phyloP scores from a whole-genome alignment of 2,329 filamentous ascomycete genomes.

The Cladosporium colombiae region DNA sequence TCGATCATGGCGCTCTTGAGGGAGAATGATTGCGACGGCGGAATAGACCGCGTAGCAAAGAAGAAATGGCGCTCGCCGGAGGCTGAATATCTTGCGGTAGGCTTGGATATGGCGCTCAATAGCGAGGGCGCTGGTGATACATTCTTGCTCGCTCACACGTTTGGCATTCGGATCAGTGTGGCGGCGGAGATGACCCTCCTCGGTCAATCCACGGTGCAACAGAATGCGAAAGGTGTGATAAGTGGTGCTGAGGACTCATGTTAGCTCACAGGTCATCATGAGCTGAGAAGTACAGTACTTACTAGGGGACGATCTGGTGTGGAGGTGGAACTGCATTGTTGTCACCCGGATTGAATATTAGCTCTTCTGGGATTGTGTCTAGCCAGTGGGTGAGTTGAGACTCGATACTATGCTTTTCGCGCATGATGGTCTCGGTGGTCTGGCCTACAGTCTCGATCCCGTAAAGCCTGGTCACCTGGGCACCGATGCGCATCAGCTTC shows the following conservation, averaged over 20 bases:
- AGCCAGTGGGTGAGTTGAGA: background rate
- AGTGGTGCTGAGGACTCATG: background rate
- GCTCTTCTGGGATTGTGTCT: background rate
- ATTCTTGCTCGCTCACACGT: background rate
- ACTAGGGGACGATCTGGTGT: constrained; percentile 1
- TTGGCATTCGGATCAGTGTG: background rate
- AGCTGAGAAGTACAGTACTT: background rate
- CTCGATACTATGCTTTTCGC: background rate
- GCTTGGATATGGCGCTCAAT: background rate
- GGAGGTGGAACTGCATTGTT: background rate
- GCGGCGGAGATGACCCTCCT: constrained; percentile 2
- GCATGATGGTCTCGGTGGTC: background rate
- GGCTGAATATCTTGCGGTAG: background rate
- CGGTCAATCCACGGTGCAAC: background rate
- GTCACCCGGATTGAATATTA: background rate
- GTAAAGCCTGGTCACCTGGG: background rate
- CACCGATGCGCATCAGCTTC: background rate
- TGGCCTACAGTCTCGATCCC: background rate
- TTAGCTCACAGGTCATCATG: background rate
- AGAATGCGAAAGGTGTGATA: constrained; percentile 2
- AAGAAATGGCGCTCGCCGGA: background rate
- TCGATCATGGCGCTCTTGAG: background rate
- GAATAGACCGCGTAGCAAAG: constrained; percentile 9
- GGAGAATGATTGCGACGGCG: background rate
- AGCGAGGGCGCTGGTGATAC: constrained; percentile 1